Evolutionary conservation across 2,329 filamentous ascomycete species (phyloP), one percentile per base, ranked within the genome.

Genomic region (Phoma sp.): DNA sequence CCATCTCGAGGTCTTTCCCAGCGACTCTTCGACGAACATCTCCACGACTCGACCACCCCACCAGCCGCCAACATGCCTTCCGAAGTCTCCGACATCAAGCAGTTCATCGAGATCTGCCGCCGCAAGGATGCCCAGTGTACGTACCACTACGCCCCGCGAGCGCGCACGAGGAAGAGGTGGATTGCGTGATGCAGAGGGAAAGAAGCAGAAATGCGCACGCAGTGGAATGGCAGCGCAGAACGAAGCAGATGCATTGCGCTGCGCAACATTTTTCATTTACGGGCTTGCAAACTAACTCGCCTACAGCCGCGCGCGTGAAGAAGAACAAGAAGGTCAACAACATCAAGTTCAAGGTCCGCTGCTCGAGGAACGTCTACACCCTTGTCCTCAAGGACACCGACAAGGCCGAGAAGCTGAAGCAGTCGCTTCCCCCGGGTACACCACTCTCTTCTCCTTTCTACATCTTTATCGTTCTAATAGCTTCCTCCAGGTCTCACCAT

Each of bases 331-430:
- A 90, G 84, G 84, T 84, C 77, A 86, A 89, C 80, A 89, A 94
- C 86, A 93, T 95, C 89, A 99, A 99, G 90, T 98, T 99, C 92
- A 99, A 99, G 92, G 94, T 99, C 87, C 92, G 95, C 82, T 98
- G 95, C 90, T 86, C 91, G 80, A 88, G 88, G 77, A 88, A 95
- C 86, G 86, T 99, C 73, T 99, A 99, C 90, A 97, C 95, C 73
- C 89, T 99, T 74, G 91, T 96, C 79, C 89, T 99, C 76, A 97
- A 96, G 88, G 95, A 99, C 84, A 87, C 88, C 77, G 95, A 97
- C 80, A 98, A 98, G 91, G 96, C 94, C 82, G 95, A 98, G 85
- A 99, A 99, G 91, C 89, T 99, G 73, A 98, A 97, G 92, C 94
- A 98, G 88, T 92, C 88, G 80, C 86, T 99, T 67, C 96, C 95